Evolutionary conservation across 306 rosid genomes (phyloP).

Genomic region (Sphenostylis stenocarpa): DNA sequence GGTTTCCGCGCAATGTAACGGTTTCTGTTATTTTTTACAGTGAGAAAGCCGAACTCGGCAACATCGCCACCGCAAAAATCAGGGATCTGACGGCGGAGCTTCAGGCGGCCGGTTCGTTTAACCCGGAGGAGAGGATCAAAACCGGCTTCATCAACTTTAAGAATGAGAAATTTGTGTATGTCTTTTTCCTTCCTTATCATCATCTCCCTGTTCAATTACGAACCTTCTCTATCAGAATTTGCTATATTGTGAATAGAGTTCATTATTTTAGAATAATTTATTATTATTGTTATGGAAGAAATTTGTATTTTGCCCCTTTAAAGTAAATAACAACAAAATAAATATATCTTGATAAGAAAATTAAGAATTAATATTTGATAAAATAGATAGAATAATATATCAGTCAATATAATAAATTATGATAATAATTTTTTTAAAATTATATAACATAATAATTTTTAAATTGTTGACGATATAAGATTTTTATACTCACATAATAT

Average conservation of each 20-base stretch:
- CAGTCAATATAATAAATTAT: too few species aligned
- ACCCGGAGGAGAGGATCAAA: constrained; percentile 69
- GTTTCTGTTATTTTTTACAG: constrained; percentile 36
- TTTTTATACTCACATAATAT: too few species aligned
- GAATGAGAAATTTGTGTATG: constrained; percentile 78
- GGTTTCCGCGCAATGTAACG: constrained; percentile 4
- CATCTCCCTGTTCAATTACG: not conserved
- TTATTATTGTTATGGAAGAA: not conserved
- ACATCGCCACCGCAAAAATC: constrained; percentile 74
- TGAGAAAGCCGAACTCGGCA: constrained; percentile 56
- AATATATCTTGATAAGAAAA: not conserved
- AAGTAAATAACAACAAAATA: not conserved
- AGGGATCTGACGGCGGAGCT: constrained; percentile 70
- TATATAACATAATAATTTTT: too few species aligned
- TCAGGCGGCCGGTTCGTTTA: constrained; percentile 25
- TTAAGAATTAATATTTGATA: not conserved
- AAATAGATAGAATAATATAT: too few species aligned
- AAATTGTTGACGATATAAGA: too few species aligned
- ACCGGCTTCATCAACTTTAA: constrained; percentile 74
- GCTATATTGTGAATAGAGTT: not conserved
- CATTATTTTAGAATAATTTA: not conserved
- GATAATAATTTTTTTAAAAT: too few species aligned
- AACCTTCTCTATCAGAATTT: not conserved
- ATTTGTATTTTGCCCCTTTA: not conserved
- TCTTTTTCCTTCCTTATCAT: not conserved